Evolutionary conservation across 768 basidiomycete genomes (phyloP).

Genomic region (Serendipita sp.): DNA sequence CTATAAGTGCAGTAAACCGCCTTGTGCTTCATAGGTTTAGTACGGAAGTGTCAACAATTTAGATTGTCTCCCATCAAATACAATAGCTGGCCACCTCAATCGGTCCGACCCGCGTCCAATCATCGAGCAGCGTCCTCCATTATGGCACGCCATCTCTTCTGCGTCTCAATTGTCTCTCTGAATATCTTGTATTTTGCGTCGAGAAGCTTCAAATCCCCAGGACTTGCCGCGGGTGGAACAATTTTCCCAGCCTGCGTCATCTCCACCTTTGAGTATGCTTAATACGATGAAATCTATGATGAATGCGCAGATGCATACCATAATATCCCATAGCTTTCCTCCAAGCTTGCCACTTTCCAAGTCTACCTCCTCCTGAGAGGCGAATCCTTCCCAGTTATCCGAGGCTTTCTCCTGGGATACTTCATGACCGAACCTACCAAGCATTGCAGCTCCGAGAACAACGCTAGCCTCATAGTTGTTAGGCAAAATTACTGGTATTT

Average conservation of each 20-base stretch:
- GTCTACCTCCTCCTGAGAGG: constrained; percentile 21
- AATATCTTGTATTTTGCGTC: constrained; percentile 93
- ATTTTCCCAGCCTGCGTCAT: constrained; percentile 80
- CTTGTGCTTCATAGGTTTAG: too few relatives aligned
- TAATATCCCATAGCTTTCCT: constrained; percentile 74
- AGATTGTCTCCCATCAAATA: too few relatives aligned
- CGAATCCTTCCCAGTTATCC: constrained; percentile 16
- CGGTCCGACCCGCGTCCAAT: neutral
- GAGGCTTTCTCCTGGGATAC: constrained; percentile 22
- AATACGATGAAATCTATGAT: neutral
- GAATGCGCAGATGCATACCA: constrained; percentile 34
- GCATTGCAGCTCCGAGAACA: constrained; percentile 84
- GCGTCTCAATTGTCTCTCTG: constrained; percentile 71
- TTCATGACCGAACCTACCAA: constrained; percentile 73
- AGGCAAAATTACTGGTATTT: constrained; percentile 70
- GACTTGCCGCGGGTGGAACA: constrained; percentile 43
- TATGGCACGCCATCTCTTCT: constrained; percentile 69
- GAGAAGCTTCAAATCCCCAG: constrained; percentile 54
- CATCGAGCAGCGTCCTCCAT: constrained; percentile 34
- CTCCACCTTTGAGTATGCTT: constrained; percentile 37
- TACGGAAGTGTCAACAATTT: too few relatives aligned
- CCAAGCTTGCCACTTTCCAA: constrained; percentile 29
- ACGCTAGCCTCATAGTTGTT: constrained; percentile 62
- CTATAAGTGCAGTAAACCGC: too few relatives aligned
- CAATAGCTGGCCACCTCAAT: neutral